Percentiles rank a stretch among this genome's conserved stretches.
These are phyloP conservation scores for Sporothrix globosa DNA, from an alignment of 2,329 filamentous ascomycete genomes.

Conservation along the genomic window DNA sequence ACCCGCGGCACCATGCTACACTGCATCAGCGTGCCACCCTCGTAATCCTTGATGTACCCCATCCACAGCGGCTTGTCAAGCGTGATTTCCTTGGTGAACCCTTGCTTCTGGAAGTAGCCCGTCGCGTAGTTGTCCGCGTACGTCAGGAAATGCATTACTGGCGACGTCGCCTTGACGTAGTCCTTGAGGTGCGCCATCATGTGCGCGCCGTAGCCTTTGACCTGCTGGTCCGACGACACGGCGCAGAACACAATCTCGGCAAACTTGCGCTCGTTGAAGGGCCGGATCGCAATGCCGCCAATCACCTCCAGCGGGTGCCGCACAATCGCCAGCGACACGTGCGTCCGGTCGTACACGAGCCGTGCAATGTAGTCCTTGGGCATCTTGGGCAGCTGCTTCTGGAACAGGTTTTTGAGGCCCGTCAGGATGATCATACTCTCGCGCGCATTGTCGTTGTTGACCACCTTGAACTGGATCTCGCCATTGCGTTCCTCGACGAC, in stretches of 20 bases:
- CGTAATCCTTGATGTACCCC: constrained; percentile 99
- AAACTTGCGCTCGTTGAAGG: constrained; percentile 88
- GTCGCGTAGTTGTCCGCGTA: constrained; percentile 99
- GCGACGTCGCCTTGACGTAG: constrained; percentile 94
- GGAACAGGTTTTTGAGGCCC: constrained; percentile 95
- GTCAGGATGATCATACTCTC: constrained; percentile 94
- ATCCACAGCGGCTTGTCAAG: constrained; percentile 91
- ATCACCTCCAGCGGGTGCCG: constrained; percentile 96
- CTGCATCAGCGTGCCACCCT: constrained; percentile 99
- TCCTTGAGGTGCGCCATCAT: constrained; percentile 98
- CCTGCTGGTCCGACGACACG: constrained; percentile 95
- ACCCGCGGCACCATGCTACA: constrained; percentile 97
- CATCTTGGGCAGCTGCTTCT: constrained; percentile 99
- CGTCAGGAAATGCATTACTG: constrained; percentile 98
- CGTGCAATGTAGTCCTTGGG: constrained; percentile 98
- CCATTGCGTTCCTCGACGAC: constrained; percentile 92
- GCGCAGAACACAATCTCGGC: constrained; percentile 99
- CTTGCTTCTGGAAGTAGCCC: constrained; percentile 98
- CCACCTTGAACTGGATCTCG: constrained; percentile 94
- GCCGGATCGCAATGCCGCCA: constrained; percentile 93
- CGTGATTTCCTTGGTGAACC: constrained; percentile 97
- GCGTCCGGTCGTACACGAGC: constrained; percentile 94
- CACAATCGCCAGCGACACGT: constrained; percentile 94
- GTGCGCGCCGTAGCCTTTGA: constrained; percentile 97
- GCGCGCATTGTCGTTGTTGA: constrained; percentile 90